These are phyloP conservation scores for Microdochium trichocladiopsis DNA, from an alignment of 2,329 filamentous ascomycete genomes.

Conservation along the genomic window DNA sequence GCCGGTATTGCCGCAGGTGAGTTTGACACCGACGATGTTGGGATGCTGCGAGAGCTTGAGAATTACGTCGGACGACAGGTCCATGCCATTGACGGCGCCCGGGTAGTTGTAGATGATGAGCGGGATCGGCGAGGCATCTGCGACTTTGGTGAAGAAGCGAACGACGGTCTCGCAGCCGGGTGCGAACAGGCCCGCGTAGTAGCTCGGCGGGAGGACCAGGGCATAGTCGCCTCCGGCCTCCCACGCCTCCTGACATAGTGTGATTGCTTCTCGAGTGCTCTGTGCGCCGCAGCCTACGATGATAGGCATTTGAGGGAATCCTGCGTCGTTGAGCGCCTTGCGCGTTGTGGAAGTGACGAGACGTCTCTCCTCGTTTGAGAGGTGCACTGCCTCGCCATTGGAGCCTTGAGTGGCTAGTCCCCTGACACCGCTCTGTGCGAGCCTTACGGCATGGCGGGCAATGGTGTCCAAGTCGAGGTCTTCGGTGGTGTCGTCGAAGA, in stretches of 20 bases:
- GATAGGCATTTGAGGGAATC: slow-evolving; percentile 59
- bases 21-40: slow-evolving; percentile 62
- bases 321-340: slow-evolving; percentile 58
- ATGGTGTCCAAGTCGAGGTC: slow-evolving; percentile 59
- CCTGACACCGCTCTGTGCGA: slow-evolving; percentile 67
- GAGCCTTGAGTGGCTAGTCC: slow-evolving; percentile 73
- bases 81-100: slow-evolving; percentile 54
- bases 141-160: slow-evolving; percentile 60
- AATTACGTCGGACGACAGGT: slow-evolving; percentile 57
- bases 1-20: slow-evolving; percentile 65
- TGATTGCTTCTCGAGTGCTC: slow-evolving; percentile 66
- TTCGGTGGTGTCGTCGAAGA: slow-evolving; percentile 60
- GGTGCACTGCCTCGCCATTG: slow-evolving; percentile 77
- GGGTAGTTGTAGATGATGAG: slow-evolving; percentile 67
- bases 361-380: slow-evolving; percentile 63
- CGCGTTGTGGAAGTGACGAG: slow-evolving; percentile 64
- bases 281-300: slow-evolving; percentile 72
- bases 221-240: slow-evolving; percentile 67
- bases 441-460: slow-evolving; percentile 54
- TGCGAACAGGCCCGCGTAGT: slow-evolving; percentile 64
- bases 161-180: slow-evolving; percentile 53
- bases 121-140: slow-evolving; percentile 55
- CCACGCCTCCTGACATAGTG: slow-evolving; percentile 62
- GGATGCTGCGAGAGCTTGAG: slow-evolving; percentile 51
- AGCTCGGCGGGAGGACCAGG: slow-evolving; percentile 68